Evolutionary conservation across 345 rosid species (phyloP), one percentile per base, ranked within the genome.

Genomic region (Kernera saxatilis): DNA sequence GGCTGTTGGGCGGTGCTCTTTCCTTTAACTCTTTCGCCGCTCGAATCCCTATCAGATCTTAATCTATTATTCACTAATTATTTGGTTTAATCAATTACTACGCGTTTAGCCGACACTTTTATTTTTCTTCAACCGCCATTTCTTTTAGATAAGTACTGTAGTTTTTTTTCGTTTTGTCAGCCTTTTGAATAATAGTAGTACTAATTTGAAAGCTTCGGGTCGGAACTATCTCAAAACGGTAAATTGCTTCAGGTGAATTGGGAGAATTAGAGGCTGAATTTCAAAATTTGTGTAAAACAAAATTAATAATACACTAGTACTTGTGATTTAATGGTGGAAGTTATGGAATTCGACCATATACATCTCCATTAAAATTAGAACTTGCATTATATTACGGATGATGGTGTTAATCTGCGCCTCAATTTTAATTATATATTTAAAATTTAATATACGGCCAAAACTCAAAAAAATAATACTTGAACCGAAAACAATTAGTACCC

Each of bases 1-100:
- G 8, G 48, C 41, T 46, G 43, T 60, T 71, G 67, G 49, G 15
- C 69, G 75, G 62, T 71, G 62, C 69, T 41, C 1, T 50, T 11
- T 22, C 23, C 4, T 50, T 52, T 1, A 51, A 52, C 55, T 62
- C 55, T 53, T 53, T 72, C 29, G 76, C 64, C 76, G 70, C 45
- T 63, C n/a, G 60, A 61, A 49, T 71, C 52, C 8, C 6, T 49
- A 60, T 7, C 33, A 59, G 26, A 71, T 52, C 44, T 70, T 8
- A 33, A 33, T 45, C 25, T 22, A 23, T 32, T 40, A 29, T 33
- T 55, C 33, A 43, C 32, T 5, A 68, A 43, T 30, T 45, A 57
- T 57, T 57, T 23, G 19, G 37, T 46, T 46, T 57, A 57, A 33
- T 58, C 6, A 43, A n/a, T 32, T 8, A 4, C 40, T 45, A 69